Conservation (phyloP, 192 early-diverging fungal species). For the Podila clonocystis region DNA sequence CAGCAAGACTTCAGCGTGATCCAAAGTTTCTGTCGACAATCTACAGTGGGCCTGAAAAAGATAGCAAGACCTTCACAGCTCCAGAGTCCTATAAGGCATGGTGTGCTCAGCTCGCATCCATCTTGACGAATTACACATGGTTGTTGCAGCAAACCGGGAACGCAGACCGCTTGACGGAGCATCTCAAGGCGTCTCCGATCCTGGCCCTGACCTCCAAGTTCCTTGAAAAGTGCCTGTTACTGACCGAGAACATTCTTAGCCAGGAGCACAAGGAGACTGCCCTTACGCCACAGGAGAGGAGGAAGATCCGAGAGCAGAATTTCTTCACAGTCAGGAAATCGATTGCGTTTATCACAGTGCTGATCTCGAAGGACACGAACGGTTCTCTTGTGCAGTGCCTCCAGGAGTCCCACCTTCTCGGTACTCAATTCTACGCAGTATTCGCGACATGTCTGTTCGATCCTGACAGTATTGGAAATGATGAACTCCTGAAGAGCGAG, state of each 20-base stretch:
- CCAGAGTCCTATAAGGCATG: constrained; percentile 28
- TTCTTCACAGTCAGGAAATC: constrained; percentile 18
- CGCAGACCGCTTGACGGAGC: constrained; percentile 5
- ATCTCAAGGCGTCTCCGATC: constrained; percentile 9
- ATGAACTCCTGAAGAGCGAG: constrained; percentile 31
- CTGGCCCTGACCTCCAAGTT: constrained; percentile 22
- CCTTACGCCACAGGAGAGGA: constrained; percentile 19
- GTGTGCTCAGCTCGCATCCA: constrained; percentile 38
- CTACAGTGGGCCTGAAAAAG: background rate
- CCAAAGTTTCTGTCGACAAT: constrained; percentile 13
- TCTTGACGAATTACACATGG: constrained; percentile 47
- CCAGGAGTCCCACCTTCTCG: constrained; percentile 30
- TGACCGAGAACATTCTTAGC: background rate
- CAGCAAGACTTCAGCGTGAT: constrained; percentile 15
- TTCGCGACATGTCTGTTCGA: constrained; percentile 59
- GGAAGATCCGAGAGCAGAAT: constrained; percentile 40
- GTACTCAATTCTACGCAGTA: constrained; percentile 49
- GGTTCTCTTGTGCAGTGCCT: constrained; percentile 10
- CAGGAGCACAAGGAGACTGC: constrained; percentile 1
- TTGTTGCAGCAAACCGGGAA: constrained; percentile 25
- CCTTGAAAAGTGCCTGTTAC: constrained; percentile 28
- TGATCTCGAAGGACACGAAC: constrained; percentile 10
- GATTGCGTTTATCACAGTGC: constrained; percentile 13
- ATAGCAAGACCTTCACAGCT: constrained; percentile 8
- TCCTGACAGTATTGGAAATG: constrained; percentile 52